phyloP scores from a whole-genome alignment of 2,329 filamentous ascomycete genomes.

The Orbilia quercus region DNA sequence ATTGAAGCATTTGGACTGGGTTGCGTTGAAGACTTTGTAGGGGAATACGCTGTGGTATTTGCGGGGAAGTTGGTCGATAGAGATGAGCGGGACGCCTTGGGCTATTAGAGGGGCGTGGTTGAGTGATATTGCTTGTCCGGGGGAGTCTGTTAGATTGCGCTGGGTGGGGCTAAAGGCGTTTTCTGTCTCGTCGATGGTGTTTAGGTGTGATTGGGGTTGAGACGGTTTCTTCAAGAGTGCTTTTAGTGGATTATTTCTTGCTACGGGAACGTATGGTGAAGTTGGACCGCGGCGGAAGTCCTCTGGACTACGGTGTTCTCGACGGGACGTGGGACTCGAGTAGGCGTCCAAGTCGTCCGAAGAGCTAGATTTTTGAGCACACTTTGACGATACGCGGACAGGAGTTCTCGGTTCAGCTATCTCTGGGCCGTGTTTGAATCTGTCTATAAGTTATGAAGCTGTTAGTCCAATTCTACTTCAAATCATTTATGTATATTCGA shows the following conservation, averaged over 20 bases:
- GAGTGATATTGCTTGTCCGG: slow-evolving; percentile 36
- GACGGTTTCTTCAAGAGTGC: slow-evolving; percentile 25
- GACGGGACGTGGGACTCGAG: slow-evolving; percentile 38
- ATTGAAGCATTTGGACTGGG: slow-evolving; percentile 82
- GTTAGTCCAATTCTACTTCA: background rate
- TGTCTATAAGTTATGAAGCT: slow-evolving; percentile 32
- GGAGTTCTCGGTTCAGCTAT: slow-evolving; percentile 42
- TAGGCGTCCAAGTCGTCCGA: slow-evolving; percentile 32
- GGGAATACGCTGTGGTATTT: slow-evolving; percentile 76
- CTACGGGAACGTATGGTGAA: background rate
- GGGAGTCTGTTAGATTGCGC: slow-evolving; percentile 1
- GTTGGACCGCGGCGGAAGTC: background rate
- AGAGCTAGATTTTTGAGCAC: slow-evolving; percentile 33
- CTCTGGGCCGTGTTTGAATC: slow-evolving; percentile 32
- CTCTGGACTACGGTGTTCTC: background rate
- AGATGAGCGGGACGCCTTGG: slow-evolving; percentile 64
- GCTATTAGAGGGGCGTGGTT: slow-evolving; percentile 62
- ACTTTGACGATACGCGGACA: slow-evolving; percentile 4
- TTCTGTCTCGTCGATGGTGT: background rate
- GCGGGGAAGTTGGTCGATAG: slow-evolving; percentile 70
- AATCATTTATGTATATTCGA: background rate
- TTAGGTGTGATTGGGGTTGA: background rate
- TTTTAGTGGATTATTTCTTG: slow-evolving; percentile 37
- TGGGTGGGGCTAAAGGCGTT: background rate
- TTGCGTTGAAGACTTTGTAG: slow-evolving; percentile 80